Conservation (phyloP, 768 basidiomycete species). For the Naganishia vaughanmartiniae region DNA sequence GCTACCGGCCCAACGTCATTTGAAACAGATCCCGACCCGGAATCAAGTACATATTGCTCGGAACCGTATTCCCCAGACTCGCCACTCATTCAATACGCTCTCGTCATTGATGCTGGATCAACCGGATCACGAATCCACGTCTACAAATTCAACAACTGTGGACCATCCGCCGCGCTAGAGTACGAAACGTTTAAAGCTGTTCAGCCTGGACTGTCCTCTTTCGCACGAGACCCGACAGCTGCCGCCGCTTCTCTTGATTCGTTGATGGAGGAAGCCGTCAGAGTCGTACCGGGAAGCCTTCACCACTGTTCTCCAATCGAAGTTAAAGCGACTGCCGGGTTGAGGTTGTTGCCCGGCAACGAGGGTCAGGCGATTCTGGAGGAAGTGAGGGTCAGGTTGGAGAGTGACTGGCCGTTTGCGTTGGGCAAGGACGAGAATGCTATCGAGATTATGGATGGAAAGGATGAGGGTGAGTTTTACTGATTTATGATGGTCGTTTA, state of each 20-base stretch:
- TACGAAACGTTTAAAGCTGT: slow-evolving; percentile 87
- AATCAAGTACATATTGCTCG: slow-evolving; percentile 70
- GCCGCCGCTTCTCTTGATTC: slow-evolving; percentile 78
- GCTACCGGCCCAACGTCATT: slow-evolving; percentile 55
- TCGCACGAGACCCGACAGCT: slow-evolving; percentile 59
- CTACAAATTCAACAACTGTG: slow-evolving; percentile 96
- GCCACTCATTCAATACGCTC: slow-evolving; percentile 79
- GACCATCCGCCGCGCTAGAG: slow-evolving; percentile 71
- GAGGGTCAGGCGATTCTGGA: slow-evolving; percentile 70
- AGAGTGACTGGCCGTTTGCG: slow-evolving; percentile 66
- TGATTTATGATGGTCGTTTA: slow-evolving; percentile 50
- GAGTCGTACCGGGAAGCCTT: slow-evolving; percentile 68
- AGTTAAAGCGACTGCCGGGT: slow-evolving; percentile 88
- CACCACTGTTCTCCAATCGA: slow-evolving; percentile 77
- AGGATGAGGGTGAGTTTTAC: slow-evolving; percentile 65
- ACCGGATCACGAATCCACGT: slow-evolving; percentile 96
- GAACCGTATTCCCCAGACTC: slow-evolving; percentile 57
- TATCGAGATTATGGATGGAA: slow-evolving; percentile 89
- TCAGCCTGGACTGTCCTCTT: slow-evolving; percentile 74
- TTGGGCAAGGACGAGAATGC: slow-evolving; percentile 60
- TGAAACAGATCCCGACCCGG: slow-evolving; percentile 71
- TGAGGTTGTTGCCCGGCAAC: slow-evolving; percentile 65
- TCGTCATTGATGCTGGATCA: slow-evolving; percentile 98
- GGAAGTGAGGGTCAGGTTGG: slow-evolving; percentile 66
- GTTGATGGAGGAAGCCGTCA: slow-evolving; percentile 74